Base-by-base conservation (phyloP, 768 basidiomycete genomes). In the Serendipita vermifera region DNA sequence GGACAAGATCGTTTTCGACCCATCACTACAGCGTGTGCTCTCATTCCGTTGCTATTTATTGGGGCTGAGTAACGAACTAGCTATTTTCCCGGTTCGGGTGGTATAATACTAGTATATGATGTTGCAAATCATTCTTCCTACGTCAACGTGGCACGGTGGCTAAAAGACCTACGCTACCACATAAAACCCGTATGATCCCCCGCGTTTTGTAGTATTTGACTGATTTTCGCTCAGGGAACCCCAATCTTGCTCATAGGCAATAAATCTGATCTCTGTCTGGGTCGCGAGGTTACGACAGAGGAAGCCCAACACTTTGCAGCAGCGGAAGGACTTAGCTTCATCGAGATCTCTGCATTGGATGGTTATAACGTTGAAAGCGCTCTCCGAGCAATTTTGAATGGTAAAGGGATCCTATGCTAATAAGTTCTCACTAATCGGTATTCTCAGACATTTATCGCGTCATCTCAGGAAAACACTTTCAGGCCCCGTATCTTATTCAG, bases 301-400 rank as follows among this genome's bases (percentile, higher is more conserved):
- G 96, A 99, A 75, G 94, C 93, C n/a, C n/a, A n/a, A n/a, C n/a
- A 20, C 20, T 43, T 40, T 54, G 20, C 64, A 90, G 90, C 86
- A 63, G 91, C 94, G 73, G 91, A 93, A 65, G 83, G 82, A 20
- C 71, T 97, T 62, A 88, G 85, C 56, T 94, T 94, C 77, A 94
- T 99, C 62, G 94, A 99, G 77, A 99, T 96, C 59, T 99, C 94
- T 66, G 94, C 94, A 73, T 83, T 98, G 79, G 96, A 99, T 81
- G 90, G 94, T 64, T 93, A 90, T 53, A 96, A 97, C 73, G 93
- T 99, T 71, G 94, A 98, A 73, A 73, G 79, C 57, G 96, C 94
- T 54, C 98, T 99, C 83, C 92, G 97, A 70, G 91, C 82, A 57
- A 97, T 97, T 66, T 77, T 99, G 59, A 83, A 86, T 40, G 92